These are phyloP conservation scores for Marchantia paleacea DNA, from an alignment of 225 moss, liverwort and hornwort species.

Conservation along the genomic window DNA sequence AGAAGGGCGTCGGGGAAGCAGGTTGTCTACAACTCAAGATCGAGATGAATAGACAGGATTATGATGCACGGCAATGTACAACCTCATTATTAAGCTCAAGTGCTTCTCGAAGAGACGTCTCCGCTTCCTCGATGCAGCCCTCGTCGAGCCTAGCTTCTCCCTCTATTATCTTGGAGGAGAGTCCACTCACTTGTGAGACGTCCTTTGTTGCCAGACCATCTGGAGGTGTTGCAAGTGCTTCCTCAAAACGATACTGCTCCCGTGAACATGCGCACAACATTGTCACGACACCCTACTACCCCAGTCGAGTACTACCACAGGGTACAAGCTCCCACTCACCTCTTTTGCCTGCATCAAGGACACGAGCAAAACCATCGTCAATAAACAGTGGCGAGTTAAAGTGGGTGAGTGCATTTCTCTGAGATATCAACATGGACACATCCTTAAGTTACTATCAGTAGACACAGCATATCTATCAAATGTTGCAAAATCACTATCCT, in stretches of 20 bases:
- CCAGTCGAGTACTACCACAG: conserved; percentile 17
- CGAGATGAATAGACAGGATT: conserved; percentile 5
- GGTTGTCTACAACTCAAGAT: conserved; percentile 16
- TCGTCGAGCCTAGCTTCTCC: conserved; percentile 53
- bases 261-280: conserved; percentile 69
- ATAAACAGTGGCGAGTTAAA: background rate
- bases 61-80: conserved; percentile 13
- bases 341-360: conserved; percentile 20
- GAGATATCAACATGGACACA: too few relatives aligned
- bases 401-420: background rate
- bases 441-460: too few relatives aligned
- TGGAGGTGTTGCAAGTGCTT: conserved; percentile 31
- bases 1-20: conserved; percentile 17
- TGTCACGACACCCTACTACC: conserved; percentile 33
- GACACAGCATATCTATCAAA: too few relatives aligned
- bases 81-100: conserved; percentile 65
- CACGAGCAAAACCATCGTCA: background rate
- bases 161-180: conserved; percentile 58
- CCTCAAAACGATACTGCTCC: conserved; percentile 61
- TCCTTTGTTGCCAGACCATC: conserved; percentile 30
- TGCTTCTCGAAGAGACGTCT: conserved; percentile 62
- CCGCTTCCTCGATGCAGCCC: conserved; percentile 63
- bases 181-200: conserved; percentile 37
- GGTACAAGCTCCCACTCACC: conserved; percentile 15
- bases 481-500: background rate